A percentile compares a stretch with the other conserved stretches of the same genome.
Evolutionary conservation across 208 protist genomes (phyloP).

Genomic region (Leishmania lainsoni): DNA sequence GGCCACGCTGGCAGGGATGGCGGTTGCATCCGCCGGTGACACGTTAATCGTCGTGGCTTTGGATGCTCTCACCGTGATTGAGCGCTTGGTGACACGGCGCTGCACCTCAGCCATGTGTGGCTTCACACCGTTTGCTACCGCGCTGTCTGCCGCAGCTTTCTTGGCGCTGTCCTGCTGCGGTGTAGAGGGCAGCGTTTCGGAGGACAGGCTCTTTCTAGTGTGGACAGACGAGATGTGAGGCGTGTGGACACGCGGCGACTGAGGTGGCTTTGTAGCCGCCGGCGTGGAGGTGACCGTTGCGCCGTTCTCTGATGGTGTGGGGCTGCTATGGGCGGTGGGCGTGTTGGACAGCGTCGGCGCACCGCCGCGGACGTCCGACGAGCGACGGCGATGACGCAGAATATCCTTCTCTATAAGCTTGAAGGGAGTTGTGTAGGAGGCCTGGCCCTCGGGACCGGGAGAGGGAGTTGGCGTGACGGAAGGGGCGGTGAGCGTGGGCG

Average conservation of each 20-base stretch:
- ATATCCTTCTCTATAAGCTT: conserved; percentile 11
- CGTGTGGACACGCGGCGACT: conserved; percentile 18
- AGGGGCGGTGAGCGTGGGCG: neutral
- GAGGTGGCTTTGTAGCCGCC: neutral
- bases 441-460: neutral
- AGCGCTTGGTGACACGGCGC: conserved; percentile 6
- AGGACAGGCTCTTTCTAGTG: neutral
- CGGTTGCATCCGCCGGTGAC: neutral
- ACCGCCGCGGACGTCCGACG: neutral
- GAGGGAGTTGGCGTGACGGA: neutral
- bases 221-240: conserved; percentile 17
- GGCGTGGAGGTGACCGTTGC: neutral
- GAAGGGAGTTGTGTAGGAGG: neutral
- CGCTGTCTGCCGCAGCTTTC: neutral
- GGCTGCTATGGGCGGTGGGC: conserved; percentile 14
- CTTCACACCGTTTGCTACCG: conserved; percentile 1
- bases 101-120: conserved; percentile 18
- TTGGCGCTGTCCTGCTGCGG: neutral
- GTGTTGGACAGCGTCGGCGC: neutral
- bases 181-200: neutral
- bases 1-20: neutral
- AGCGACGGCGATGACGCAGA: conserved; percentile 1
- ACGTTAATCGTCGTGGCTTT: neutral
- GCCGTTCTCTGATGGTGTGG: conserved; percentile 11
- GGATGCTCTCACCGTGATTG: neutral